Base-by-base conservation (phyloP, 148 eudicot genomes). In the Silene latifolia region DNA sequence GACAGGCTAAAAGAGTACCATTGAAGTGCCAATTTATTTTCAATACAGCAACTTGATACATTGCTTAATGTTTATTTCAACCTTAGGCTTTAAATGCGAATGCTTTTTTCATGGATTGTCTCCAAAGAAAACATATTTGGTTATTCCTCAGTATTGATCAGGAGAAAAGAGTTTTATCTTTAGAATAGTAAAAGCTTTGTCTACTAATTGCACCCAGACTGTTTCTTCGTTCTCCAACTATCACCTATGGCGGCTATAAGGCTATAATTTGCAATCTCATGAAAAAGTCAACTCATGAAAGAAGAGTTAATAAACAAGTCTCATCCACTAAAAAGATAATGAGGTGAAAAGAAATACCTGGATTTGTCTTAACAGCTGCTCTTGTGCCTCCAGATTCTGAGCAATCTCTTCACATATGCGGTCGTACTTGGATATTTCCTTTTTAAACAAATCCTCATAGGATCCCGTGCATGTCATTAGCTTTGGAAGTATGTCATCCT, bases 401-500 rank as follows among this genome's bases (percentile, higher is more conserved):
- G 86, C 78, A 80, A 95, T 92, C 67, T 95, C 99, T 63, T 81
- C 81, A 68, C 94, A 95, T 63, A 95, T 89, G 77, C 78, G 84
- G 77, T 90, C 92, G 80, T 90, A 95, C 75, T 95, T 95, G 27
- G 88, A 80, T 69, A 92, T 87, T 86, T 92, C 99, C 84, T 92
- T 92, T 82, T 89, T 89, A 57, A 92, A 95, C 71, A 95, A 97
- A 85, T 95, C 99, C 77, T 95, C 99, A 77, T 89, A 89, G 14
- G 99, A 95, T 66, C 99, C 99, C 71, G 91, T 88, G 46, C 81
- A 85, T 15, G 96, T 87, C 99, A 95, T 95, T 84, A 92, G 84
- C 85, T 95, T 95, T 58, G 99, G 98, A 39, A 92, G 90, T 73
- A 95, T 89, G 83, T 95, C 98, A 86, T 92, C 99, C 99, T 95